Base-by-base conservation (phyloP, 2,329 filamentous ascomycete genomes). In the Polytolypa hystricis region DNA sequence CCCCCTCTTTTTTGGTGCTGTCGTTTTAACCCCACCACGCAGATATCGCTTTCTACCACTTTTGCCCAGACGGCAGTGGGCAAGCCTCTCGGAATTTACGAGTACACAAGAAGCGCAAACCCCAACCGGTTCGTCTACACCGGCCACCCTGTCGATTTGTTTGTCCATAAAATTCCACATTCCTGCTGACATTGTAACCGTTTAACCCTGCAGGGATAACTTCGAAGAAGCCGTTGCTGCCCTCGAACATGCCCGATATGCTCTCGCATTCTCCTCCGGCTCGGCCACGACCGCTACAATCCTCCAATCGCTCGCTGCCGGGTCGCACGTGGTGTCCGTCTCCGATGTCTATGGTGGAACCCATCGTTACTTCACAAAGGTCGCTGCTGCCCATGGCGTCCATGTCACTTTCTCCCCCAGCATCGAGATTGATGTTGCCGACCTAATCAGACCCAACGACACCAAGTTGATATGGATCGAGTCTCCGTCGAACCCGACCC, bases 401-500 rank as follows among this genome's bases (percentile, higher is more conserved):
- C 77, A 82, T 50, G 91, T 96, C 43, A 93, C 89, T 33, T 98
- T 98, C 62, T 89, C 86, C 4, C 85, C 86, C 7, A 79, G 79
- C 62, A 93, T 98, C 54, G 89, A 94, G 65, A 70, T 85, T 44
- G 84, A 96, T 56, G 79, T 96, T 48, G 73, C 74, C 47, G 74
- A 79, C 48, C 74, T 96, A 65, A 93, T 98, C 57, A 82, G 79
- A 20, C 75, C 81, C 6, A 53, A 60, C 34, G 78, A 89, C 60
- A 98, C 91, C 36, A 93, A 89, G 59, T 71, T 98, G 43, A 80
- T 98, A 55, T 98, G 91, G 91, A 96, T 98, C 55, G 86, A 98
- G 67, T 81, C 77, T 7, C 91, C 91, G 16, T 91, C 83, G 51
- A 98, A 98, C 67, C 91, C 91, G 0, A 98, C 91, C 5, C 71